A percentile compares a stretch with the other conserved stretches of the same genome.
phyloP scores from a whole-genome alignment of 192 early-diverging fungal species.

The Coemansia sp. region DNA sequence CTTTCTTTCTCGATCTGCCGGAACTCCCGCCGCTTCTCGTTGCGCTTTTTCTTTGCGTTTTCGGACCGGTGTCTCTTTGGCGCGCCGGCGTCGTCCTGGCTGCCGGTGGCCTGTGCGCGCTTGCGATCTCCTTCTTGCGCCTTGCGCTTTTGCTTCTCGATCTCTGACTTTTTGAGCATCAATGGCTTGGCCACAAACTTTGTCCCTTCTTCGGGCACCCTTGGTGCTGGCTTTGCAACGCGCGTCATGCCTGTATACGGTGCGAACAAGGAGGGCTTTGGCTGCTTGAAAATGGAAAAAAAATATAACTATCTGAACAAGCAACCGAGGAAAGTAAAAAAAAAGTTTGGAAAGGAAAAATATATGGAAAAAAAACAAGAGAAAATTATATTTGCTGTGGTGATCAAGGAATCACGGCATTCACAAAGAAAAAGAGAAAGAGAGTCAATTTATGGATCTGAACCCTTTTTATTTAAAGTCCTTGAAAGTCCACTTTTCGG shows the following conservation, averaged over 20 bases:
- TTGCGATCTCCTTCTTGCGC: constrained; percentile 10
- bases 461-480: constrained; percentile 25
- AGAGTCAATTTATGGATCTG: too few species aligned
- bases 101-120: constrained; percentile 10
- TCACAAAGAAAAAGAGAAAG: too few species aligned
- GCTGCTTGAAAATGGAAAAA: too few species aligned
- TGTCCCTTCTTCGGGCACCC: constrained; percentile 53
- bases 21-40: constrained; percentile 30
- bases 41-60: constrained; percentile 22
- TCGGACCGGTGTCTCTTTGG: constrained; percentile 20
- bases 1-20: constrained; percentile 40
- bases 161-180: constrained; percentile 50
- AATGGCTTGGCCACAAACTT: constrained; percentile 52
- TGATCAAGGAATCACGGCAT: too few species aligned
- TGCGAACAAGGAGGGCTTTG: too few species aligned
- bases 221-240: constrained; percentile 56
- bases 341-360: background rate
- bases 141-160: constrained; percentile 24
- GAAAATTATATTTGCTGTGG: too few species aligned
- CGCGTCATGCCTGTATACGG: constrained; percentile 52
- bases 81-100: background rate
- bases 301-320: too few species aligned
- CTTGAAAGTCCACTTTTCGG: constrained; percentile 52
- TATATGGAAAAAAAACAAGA: background rate
- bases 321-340: too few species aligned